phyloP scores from a whole-genome alignment of 2,329 filamentous ascomycete genomes.

The Penicillium olsonii region DNA sequence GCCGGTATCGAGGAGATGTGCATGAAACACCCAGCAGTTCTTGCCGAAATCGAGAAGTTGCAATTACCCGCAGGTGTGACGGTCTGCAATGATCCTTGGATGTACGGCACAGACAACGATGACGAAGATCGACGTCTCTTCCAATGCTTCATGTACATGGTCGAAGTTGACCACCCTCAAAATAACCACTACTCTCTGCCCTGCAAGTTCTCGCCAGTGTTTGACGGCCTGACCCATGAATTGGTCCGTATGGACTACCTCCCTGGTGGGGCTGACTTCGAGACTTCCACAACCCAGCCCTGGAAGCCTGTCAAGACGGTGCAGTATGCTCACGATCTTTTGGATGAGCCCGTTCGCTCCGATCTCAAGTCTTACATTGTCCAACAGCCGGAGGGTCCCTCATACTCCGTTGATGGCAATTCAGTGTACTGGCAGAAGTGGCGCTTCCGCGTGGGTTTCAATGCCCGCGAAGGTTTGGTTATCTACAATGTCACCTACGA shows the following conservation, averaged over 20 bases:
- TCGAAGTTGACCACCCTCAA: conserved; percentile 36
- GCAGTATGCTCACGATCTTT: conserved; percentile 63
- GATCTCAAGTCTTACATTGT: conserved; percentile 67
- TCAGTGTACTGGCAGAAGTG: conserved; percentile 68
- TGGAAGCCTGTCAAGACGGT: conserved; percentile 57
- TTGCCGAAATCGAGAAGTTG: conserved; percentile 61
- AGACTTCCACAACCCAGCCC: conserved; percentile 55
- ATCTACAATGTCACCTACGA: conserved; percentile 67
- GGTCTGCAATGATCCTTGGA: conserved; percentile 67
- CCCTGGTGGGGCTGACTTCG: conserved; percentile 66
- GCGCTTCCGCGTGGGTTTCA: conserved; percentile 63
- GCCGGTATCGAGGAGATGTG: conserved; percentile 58
- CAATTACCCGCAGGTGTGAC: conserved; percentile 58
- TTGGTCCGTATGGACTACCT: conserved; percentile 70
- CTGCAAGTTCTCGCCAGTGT: conserved; percentile 41
- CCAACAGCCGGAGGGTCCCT: conserved; percentile 65
- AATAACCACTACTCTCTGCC: conserved; percentile 41
- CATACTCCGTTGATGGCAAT: conserved; percentile 60
- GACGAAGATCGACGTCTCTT: conserved; percentile 44
- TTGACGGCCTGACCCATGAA: conserved; percentile 63
- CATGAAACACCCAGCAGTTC: conserved; percentile 56
- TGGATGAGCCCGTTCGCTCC: conserved; percentile 61
- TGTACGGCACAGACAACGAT: conserved; percentile 57
- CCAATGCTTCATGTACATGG: conserved; percentile 44
- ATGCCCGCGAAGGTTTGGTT: conserved; percentile 66